Conservation (phyloP, 2,329 filamentous ascomycete species). For the Scedosporium minutisporum region DNA sequence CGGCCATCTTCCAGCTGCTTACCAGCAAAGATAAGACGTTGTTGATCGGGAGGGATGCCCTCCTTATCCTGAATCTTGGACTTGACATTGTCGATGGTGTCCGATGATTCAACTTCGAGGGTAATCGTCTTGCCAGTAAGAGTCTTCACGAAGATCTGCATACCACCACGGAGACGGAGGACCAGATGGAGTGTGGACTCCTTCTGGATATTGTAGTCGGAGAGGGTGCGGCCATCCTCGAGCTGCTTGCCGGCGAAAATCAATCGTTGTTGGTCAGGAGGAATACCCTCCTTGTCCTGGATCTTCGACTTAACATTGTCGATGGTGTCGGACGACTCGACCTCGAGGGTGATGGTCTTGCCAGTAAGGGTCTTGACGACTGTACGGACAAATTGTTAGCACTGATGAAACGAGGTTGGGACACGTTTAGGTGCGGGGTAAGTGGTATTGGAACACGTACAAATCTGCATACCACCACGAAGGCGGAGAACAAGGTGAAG, state of each 20-base stretch:
- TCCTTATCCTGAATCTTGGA: slow-evolving; percentile 89
- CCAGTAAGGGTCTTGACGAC: slow-evolving; percentile 79
- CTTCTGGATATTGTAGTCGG: slow-evolving; percentile 95
- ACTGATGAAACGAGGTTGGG: slow-evolving; percentile 14
- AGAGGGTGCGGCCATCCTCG: slow-evolving; percentile 83
- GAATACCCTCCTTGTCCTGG: slow-evolving; percentile 95
- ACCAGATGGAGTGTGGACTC: slow-evolving; percentile 79
- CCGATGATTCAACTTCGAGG: slow-evolving; percentile 76
- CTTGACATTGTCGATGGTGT: slow-evolving; percentile 94
- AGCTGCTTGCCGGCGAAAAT: slow-evolving; percentile 97
- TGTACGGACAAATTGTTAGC: slow-evolving; percentile 8
- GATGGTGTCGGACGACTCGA: slow-evolving; percentile 82
- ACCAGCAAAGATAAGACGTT: slow-evolving; percentile 85
- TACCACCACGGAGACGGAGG: slow-evolving; percentile 79
- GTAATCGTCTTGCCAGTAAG: slow-evolving; percentile 92
- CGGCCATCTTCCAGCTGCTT: slow-evolving; percentile 92
- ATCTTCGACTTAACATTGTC: slow-evolving; percentile 98
- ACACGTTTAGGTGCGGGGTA: background rate
- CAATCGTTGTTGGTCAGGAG: slow-evolving; percentile 88
- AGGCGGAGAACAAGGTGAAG: slow-evolving; percentile 69
- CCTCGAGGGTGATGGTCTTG: slow-evolving; percentile 89
- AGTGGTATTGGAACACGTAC: slow-evolving; percentile 27
- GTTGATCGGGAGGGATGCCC: slow-evolving; percentile 89
- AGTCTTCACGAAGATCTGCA: slow-evolving; percentile 85
- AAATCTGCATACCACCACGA: slow-evolving; percentile 57